Evolutionary conservation across 306 rosid species (phyloP).

Genomic region (Lotus japonicus): DNA sequence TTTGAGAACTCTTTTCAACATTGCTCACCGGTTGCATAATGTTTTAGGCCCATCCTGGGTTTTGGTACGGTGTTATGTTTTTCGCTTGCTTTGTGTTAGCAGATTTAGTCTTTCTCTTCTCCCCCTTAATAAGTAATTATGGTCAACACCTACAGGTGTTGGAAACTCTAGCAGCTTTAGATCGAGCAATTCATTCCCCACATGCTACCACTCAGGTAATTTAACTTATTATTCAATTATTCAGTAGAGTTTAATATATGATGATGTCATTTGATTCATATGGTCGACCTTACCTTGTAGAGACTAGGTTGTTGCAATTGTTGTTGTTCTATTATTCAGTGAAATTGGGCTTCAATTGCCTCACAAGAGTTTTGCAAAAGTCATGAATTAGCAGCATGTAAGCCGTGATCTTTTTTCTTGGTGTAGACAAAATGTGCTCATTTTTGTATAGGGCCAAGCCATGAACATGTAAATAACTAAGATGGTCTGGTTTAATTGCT

Average conservation of each 20-base stretch:
- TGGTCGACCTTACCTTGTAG: too few relatives aligned
- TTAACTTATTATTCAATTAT: neutral
- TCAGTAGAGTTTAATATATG: too few relatives aligned
- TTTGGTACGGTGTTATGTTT: conserved; percentile 55
- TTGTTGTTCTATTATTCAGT: neutral
- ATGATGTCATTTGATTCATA: too few relatives aligned
- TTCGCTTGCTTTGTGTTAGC: neutral
- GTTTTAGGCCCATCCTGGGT: conserved; percentile 99
- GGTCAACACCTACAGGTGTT: conserved; percentile 54
- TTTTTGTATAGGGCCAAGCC: neutral
- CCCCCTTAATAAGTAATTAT: conserved; percentile 11
- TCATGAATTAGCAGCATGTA: conserved; percentile 5
- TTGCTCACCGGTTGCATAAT: conserved; percentile 91
- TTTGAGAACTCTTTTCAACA: conserved; percentile 93
- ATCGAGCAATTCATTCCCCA: conserved; percentile 94
- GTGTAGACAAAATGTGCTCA: neutral
- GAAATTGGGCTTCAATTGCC: conserved; percentile 4
- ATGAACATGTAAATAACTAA: neutral
- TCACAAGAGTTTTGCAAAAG: conserved; percentile 2
- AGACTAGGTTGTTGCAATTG: too few relatives aligned
- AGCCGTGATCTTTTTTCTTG: neutral
- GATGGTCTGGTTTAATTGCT: conserved; percentile 1
- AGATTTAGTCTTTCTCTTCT: neutral
- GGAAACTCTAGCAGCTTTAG: conserved; percentile 95
- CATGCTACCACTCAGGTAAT: conserved; percentile 94